Evolutionary conservation across 2,329 filamentous ascomycete species (phyloP), one percentile per base, ranked within the genome.

Genomic region (Exophiala alcalophila): DNA sequence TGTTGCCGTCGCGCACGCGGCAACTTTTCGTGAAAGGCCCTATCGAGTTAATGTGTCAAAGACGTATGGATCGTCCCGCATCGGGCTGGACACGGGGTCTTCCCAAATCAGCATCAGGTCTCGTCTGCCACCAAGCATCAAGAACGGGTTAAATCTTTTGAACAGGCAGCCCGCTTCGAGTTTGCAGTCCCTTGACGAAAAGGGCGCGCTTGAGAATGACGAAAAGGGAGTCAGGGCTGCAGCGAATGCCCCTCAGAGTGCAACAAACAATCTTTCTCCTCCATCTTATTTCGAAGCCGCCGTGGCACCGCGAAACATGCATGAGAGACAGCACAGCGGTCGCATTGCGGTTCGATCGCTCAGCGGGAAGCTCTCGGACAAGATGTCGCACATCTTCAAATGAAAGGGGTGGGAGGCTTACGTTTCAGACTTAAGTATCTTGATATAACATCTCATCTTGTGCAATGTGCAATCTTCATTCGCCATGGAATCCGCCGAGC

Each of bases 21-120:
- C 48, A 8, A 57, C 55, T 6, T 52, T 51, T 40, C 44, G 55
- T 21, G 56, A 57, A 35, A 49, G 35, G 12, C 51, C 37, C 40
- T 45, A 50, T 33, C 40, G 27, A 20, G 34, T 45, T 25, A 44
- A 40, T 10, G 35, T 14, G 14, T 16, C 18, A 8, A 24, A 12
- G 18, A 19, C 20, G 15, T 21, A 10, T 29, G 25, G 37, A 14
- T 16, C 23, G 15, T 25, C 32, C 21, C 10, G 5, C 18, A 15
- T 25, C 11, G 32, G n/a, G 5, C n/a, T 8, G 27, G 27, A 14
- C 12, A 5, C 14, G 14, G 21, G 20, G 11, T 28, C 16, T 19
- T 37, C 28, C 21, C 24, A n/a, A 19, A 6, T 16, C 21, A 18
- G 23, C 21, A 8, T 27, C 21, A n/a, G 15, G n/a, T 18, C 23